Evolutionary conservation across 2,329 filamentous ascomycete genomes (phyloP), one percentile per base, ranked within the genome.

Genomic region (Remersonia thermophila): DNA sequence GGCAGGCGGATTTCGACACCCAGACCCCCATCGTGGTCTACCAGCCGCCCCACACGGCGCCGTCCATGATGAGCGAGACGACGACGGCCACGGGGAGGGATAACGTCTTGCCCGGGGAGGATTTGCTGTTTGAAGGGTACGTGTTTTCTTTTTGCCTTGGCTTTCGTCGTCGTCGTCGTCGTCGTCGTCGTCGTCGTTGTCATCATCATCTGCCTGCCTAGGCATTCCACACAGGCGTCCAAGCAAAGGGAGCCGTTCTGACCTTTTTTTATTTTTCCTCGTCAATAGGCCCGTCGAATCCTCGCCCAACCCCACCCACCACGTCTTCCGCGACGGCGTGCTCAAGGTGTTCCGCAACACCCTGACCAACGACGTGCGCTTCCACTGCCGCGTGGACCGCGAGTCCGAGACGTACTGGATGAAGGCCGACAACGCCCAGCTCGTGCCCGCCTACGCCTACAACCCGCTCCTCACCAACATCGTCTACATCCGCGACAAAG

Each of bases 271-370:
- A n/a, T n/a, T n/a, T n/a, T n/a, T n/a, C n/a, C n/a, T n/a, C n/a
- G n/a, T n/a, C n/a, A n/a, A n/a, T n/a, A 50, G 48, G 9, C 47
- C 39, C 2, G 46, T 52, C 7, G 49, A 50, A 25, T 49, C 43
- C 34, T 36, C 50, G 8, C 43, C 39, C 16, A 42, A 41, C 1
- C 43, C 52, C 10, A 41, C 33, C 5, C 30, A 43, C 2, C 45
- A 45, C 4, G 32, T 36, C 9, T 54, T 51, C 13, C 37, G 42
- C 12, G 44, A 47, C 9, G 50, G 47, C 2, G 38, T 46, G 15
- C 39, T 54, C 7, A 54, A 52, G 30, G 50, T 53, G n/a, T 54
- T 54, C 32, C 42, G 51, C 2, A 52, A 52, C 25, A 51, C 39
- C 1, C 29, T 51, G 1, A 47, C 45, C 1, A 45, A 48, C 18